Conservation (phyloP, 2,329 filamentous ascomycete species). For the Fusarium vanettenii region DNA sequence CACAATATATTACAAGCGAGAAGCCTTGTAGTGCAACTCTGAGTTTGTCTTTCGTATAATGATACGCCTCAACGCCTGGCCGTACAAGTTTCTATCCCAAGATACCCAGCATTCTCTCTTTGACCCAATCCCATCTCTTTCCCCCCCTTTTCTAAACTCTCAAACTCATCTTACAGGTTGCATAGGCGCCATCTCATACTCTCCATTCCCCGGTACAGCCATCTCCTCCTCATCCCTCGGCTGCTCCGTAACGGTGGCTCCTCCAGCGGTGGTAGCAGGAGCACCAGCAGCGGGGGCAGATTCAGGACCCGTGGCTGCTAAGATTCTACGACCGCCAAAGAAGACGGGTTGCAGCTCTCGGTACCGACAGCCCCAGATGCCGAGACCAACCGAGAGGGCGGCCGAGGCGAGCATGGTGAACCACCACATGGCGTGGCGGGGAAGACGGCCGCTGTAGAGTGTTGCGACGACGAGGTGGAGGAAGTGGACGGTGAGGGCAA, state of each 20-base stretch:
- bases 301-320: constrained; percentile 45
- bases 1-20: background rate
- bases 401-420: constrained; percentile 62
- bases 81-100: constrained; percentile 49
- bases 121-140: background rate
- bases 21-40: background rate
- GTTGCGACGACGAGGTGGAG: constrained; percentile 83
- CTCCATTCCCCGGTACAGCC: constrained; percentile 65
- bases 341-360: constrained; percentile 89
- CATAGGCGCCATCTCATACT: constrained; percentile 73
- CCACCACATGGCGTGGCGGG: constrained; percentile 90
- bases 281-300: background rate
- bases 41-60: background rate
- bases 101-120: constrained; percentile 8
- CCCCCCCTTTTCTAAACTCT: background rate
- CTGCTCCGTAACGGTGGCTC: constrained; percentile 29
- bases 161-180: constrained; percentile 32
- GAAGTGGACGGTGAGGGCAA: constrained; percentile 88
- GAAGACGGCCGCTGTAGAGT: constrained; percentile 81
- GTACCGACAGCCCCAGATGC: constrained; percentile 92
- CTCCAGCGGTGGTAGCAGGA: background rate
- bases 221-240: constrained; percentile 57
- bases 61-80: constrained; percentile 46
- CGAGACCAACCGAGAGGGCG: constrained; percentile 66
- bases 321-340: constrained; percentile 73